Evolutionary conservation across 2,329 filamentous ascomycete species (phyloP).

Genomic region (Xylaria polymorpha): DNA sequence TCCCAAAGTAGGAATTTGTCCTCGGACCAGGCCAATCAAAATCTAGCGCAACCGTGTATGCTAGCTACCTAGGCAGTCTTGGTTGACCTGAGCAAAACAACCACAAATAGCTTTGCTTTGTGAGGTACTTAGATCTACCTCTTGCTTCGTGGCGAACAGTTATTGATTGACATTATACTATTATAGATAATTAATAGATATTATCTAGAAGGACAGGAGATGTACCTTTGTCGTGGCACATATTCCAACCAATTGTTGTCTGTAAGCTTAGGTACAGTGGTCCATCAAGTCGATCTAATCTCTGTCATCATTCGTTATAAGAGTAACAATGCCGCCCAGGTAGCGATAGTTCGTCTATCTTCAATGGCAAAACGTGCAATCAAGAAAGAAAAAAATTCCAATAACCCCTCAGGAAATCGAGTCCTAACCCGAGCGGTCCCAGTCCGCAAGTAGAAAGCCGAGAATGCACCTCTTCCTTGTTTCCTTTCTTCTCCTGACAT

Average conservation of each 20-base stretch:
- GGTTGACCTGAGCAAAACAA: too few species aligned
- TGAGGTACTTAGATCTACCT: not conserved
- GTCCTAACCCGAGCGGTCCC: not conserved
- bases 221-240: not conserved
- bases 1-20: conserved; percentile 27
- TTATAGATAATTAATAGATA: not conserved
- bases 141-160: not conserved
- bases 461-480: not conserved
- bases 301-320: not conserved
- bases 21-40: conserved; percentile 16
- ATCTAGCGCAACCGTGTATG: not conserved
- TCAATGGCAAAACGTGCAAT: not conserved
- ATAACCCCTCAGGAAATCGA: not conserved
- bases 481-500: not conserved
- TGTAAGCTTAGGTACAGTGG: not conserved
- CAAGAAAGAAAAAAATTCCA: not conserved
- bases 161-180: not conserved
- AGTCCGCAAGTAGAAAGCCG: not conserved
- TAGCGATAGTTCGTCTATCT: not conserved
- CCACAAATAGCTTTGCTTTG: not conserved
- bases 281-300: not conserved
- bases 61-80: too few species aligned
- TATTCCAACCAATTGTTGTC: not conserved
- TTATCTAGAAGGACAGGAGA: not conserved
- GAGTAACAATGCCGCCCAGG: not conserved